Evolutionary conservation across 257 asterid genomes (phyloP), one percentile per base, ranked within the genome.

Genomic region (Osmanthus fragrans): DNA sequence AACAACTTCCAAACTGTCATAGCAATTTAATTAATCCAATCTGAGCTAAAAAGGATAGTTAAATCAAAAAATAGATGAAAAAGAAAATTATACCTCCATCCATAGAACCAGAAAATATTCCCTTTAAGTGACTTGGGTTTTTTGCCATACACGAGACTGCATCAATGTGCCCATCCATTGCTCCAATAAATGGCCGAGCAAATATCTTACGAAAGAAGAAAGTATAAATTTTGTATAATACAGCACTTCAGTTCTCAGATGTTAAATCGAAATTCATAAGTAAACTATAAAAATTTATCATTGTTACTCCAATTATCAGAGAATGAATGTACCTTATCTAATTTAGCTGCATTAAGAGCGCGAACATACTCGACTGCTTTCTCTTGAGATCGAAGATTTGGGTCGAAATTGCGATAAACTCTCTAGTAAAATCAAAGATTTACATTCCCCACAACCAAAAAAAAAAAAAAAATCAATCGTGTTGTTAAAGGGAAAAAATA

Each of bases 111-210:
- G 98, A 95, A 82, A 93, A 93, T n/a, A 95, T 70, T 67, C 98
- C 92, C 85, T 90, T 93, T 70, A 95, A 77, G 75, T 90, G 88
- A 82, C 86, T 87, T 1, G 97, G 97, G 80, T 93, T 92, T 88
- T 89, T 95, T 8, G 97, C 97, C 98, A 95, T 92, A 69, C 90
- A 84, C 21, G 98, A 93, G 77, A 95, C 84, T 9, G 94, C 88
- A 85, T 95, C 98, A 69, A 87, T 82, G 74, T 95, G 99, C 70
- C 97, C 98, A 87, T 95, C 99, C 99, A 95, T 89, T 12, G 98
- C 97, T 64, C 96, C 98, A 80, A 95, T n/a, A 75, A 95, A 95
- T 51, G 99, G 99, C 77, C 92, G 86, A 0, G 98, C 99, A 89
- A 91, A 93, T 73, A 95, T 85, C 99, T 94, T 27, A 3, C 18